Percentiles rank a stretch among this genome's conserved stretches.
phyloP scores from a whole-genome alignment of 257 asterid species.

The Coffea canephora region DNA sequence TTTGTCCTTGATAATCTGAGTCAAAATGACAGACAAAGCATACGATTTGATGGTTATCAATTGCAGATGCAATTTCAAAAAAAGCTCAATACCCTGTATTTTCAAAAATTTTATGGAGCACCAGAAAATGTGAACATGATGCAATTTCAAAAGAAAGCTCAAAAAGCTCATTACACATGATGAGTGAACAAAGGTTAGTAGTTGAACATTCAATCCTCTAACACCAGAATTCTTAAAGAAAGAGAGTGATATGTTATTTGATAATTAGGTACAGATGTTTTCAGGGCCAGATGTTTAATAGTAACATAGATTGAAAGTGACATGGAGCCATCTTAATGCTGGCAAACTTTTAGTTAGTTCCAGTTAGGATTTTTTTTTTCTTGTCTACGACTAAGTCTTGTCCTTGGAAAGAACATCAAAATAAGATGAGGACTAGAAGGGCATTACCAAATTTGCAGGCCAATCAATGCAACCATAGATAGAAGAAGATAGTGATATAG shows the following conservation, averaged over 20 bases:
- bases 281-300: background rate
- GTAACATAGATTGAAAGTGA: background rate
- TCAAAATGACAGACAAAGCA: no score
- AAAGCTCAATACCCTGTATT: no score
- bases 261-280: background rate
- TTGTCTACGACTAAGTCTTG: background rate
- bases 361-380: no score
- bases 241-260: background rate
- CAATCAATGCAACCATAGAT: constrained; percentile 4
- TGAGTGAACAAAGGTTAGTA: background rate
- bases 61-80: no score
- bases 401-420: background rate
- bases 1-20: no score
- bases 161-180: background rate
- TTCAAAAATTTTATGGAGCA: no score
- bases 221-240: background rate
- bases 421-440: background rate
- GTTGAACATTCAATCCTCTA: background rate
- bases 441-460: constrained; percentile 12
- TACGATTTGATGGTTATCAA: no score
- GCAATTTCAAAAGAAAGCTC: no score
- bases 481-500: background rate
- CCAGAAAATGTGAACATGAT: no score
- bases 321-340: background rate
- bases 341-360: no score